phyloP scores from a whole-genome alignment of 2,329 filamentous ascomycete species.

The Eurotiales sp. region DNA sequence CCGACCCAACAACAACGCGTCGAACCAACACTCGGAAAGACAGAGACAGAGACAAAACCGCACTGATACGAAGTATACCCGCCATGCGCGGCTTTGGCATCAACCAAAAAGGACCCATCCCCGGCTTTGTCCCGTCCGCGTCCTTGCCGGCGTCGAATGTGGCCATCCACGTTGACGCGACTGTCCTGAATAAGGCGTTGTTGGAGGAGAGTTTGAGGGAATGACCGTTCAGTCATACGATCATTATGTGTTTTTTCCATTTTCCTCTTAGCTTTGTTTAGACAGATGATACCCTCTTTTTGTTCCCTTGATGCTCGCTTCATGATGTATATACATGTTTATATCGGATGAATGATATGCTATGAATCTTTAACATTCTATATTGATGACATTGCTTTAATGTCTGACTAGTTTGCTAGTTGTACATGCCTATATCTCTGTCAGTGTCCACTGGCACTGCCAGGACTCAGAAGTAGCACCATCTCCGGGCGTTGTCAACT shows the following conservation, averaged over 20 bases:
- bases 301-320: constrained; percentile 1
- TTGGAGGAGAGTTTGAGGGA: constrained; percentile 58
- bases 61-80: constrained; percentile 50
- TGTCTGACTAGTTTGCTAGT: too few relatives aligned
- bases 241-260: constrained; percentile 12
- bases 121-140: constrained; percentile 58
- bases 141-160: constrained; percentile 47
- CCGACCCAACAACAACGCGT: constrained; percentile 22
- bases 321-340: too few relatives aligned
- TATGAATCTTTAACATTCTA: too few relatives aligned
- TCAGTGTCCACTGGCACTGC: too few relatives aligned
- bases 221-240: constrained; percentile 18
- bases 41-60: constrained; percentile 66
- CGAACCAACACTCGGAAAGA: constrained; percentile 51
- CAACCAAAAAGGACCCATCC: constrained; percentile 72
- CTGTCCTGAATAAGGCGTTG: constrained; percentile 57
- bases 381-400: too few relatives aligned
- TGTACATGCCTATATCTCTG: too few relatives aligned
- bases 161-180: constrained; percentile 53
- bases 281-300: constrained; percentile 13
- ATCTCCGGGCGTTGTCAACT: too few relatives aligned
- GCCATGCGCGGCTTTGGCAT: constrained; percentile 61
- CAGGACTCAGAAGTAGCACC: too few relatives aligned
- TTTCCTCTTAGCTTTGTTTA: constrained; percentile 1
- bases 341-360: too few relatives aligned